Base-by-base conservation (phyloP, 345 rosid species). In the Acer yangbiense region DNA sequence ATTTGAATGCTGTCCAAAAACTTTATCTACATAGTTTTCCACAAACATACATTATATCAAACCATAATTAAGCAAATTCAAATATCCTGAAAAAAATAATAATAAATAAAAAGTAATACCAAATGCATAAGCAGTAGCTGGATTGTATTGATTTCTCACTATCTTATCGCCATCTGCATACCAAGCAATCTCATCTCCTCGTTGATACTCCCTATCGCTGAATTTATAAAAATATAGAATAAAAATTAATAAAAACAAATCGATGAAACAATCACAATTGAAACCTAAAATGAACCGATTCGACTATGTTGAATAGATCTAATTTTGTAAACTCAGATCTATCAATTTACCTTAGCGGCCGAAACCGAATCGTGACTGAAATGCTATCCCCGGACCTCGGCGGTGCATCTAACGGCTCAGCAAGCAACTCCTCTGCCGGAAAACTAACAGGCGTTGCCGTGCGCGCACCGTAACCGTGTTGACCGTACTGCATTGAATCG, bases 151-250 rank as follows among this genome's bases (percentile, higher is more conserved):
- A 58, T 92, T 92, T 82, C 97, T 86, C 63, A 92, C 99, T 82
- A 91, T 84, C 73, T 91, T 93, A 85, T 97, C 98, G 4, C 95
- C 99, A 76, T 97, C 99, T 14, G 99, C 92, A 20, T 87, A 90
- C 99, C 99, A 97, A 48, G 97, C 89, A 76, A 94, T 91, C 88
- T 97, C 99, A 62, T 97, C 99, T 75, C 98, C 98, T 85, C 90
- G 87, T 78, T 89, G 96, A 76, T 87, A 94, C 88, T 97, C 99
- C 81, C 97, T 90, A 77, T 92, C 98, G 71, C 99, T 97, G 86
- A 68, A 72, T 67, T 79, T 67, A 50, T 57, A 52, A 58, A 61
- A 54, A 58, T 29, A 25, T 41, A 25, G 21, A 32, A 20, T 66
- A 43, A 39, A 62, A 80, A 71, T 46, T 39, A 17, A 72, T 48